phyloP scores from a whole-genome alignment of 2,329 filamentous ascomycete species.

The Aspergillus niger region DNA sequence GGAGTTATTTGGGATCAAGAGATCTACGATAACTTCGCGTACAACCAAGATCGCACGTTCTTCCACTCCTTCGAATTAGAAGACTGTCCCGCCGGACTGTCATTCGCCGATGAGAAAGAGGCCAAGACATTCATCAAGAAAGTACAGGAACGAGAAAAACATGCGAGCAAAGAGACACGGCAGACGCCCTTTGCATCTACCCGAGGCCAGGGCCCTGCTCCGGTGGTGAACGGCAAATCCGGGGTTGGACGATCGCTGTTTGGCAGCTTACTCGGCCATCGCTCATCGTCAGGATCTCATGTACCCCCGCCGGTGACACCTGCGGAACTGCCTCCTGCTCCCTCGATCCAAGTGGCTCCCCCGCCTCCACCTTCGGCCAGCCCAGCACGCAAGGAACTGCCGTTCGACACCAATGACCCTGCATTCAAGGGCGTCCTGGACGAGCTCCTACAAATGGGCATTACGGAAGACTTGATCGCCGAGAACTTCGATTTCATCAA shows the following conservation, averaged over 20 bases:
- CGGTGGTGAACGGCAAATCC: slow-evolving; percentile 46
- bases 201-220: slow-evolving; percentile 51
- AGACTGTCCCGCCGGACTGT: slow-evolving; percentile 84
- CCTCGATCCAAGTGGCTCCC: slow-evolving; percentile 35
- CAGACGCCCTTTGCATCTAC: slow-evolving; percentile 68
- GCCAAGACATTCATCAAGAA: slow-evolving; percentile 97
- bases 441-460: slow-evolving; percentile 65
- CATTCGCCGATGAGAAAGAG: slow-evolving; percentile 96
- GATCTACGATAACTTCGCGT: slow-evolving; percentile 90
- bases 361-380: slow-evolving; percentile 35
- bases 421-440: slow-evolving; percentile 63
- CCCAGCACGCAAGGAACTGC: slow-evolving; percentile 41
- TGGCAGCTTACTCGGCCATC: slow-evolving; percentile 52
- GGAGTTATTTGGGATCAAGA: slow-evolving; percentile 98
- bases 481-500: slow-evolving; percentile 70
- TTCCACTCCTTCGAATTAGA: slow-evolving; percentile 98
- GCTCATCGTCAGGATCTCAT: slow-evolving; percentile 47
- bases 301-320: slow-evolving; percentile 29
- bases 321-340: slow-evolving; percentile 25
- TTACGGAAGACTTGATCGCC: slow-evolving; percentile 68
- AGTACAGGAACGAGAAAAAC: slow-evolving; percentile 94
- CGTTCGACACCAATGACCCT: slow-evolving; percentile 64
- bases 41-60: slow-evolving; percentile 96
- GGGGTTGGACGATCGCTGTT: slow-evolving; percentile 56
- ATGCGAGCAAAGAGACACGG: slow-evolving; percentile 83